Evolutionary conservation across 129 eudicot species (phyloP).

Genomic region (Mikania micrantha): DNA sequence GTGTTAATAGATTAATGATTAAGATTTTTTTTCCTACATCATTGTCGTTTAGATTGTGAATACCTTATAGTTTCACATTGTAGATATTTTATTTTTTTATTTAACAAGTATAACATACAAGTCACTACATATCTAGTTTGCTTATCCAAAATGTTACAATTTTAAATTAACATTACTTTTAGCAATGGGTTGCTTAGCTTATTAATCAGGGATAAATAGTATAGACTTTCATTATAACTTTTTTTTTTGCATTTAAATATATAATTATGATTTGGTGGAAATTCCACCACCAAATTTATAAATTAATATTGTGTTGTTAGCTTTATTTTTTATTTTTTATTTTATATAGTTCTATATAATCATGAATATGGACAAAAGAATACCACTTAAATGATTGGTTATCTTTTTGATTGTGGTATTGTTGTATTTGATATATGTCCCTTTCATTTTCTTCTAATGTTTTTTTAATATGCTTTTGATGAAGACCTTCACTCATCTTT

Average conservation of each 20-base stretch:
- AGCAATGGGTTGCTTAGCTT: no score
- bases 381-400: constrained; percentile 29
- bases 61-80: no score
- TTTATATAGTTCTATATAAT: constrained; percentile 5
- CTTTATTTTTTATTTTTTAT: neutral
- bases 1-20: no score
- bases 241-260: neutral
- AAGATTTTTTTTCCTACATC: no score
- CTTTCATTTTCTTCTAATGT: constrained; percentile 15
- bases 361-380: constrained; percentile 36
- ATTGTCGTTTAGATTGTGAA: no score
- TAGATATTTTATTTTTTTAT: no score
- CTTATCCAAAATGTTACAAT: no score
- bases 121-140: no score
- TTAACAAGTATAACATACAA: no score
- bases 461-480: constrained; percentile 22
- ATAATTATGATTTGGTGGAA: constrained; percentile 24
- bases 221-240: neutral
- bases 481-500: constrained; percentile 21
- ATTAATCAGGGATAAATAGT: neutral
- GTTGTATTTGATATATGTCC: constrained; percentile 37
- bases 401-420: constrained; percentile 26
- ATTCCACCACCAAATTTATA: constrained; percentile 24
- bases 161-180: no score
- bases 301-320: no score